These are phyloP conservation scores for Rhinocladiella similis DNA, from an alignment of 2,329 filamentous ascomycete species.

Conservation along the genomic window DNA sequence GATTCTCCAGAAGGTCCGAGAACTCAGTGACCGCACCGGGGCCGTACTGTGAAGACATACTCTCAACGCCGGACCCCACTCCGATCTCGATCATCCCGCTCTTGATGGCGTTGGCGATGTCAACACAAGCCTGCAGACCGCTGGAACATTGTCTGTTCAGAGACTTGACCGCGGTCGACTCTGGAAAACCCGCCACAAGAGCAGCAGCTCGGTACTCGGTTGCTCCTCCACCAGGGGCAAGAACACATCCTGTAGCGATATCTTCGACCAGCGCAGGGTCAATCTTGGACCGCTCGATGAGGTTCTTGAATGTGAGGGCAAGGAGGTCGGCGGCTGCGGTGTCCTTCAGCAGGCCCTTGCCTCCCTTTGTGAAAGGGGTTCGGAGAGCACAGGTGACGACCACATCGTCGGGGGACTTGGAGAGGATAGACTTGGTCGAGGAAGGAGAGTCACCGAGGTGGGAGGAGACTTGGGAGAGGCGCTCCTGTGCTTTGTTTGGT, in stretches of 20 bases:
- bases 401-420: constrained; percentile 65
- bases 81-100: constrained; percentile 93
- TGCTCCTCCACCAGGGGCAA: constrained; percentile 88
- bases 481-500: constrained; percentile 52
- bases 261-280: constrained; percentile 88
- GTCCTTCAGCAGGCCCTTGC: constrained; percentile 94
- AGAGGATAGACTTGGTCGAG: constrained; percentile 43
- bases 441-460: constrained; percentile 45
- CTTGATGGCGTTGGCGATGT: constrained; percentile 90
- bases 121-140: constrained; percentile 87
- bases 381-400: constrained; percentile 92
- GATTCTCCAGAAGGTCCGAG: constrained; percentile 79
- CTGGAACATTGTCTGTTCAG: constrained; percentile 95
- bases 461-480: constrained; percentile 59
- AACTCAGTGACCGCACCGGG: constrained; percentile 88
- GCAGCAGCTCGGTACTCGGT: constrained; percentile 95
- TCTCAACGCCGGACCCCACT: constrained; percentile 92
- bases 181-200: constrained; percentile 87
- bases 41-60: constrained; percentile 91
- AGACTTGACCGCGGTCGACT: constrained; percentile 77
- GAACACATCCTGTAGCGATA: constrained; percentile 85
- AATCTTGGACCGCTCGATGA: constrained; percentile 83
- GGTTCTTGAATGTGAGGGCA: constrained; percentile 74
- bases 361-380: constrained; percentile 88
- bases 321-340: constrained; percentile 84